phyloP scores from a whole-genome alignment of 176 grass and related monocot species.

The Triticum timopheevii region DNA sequence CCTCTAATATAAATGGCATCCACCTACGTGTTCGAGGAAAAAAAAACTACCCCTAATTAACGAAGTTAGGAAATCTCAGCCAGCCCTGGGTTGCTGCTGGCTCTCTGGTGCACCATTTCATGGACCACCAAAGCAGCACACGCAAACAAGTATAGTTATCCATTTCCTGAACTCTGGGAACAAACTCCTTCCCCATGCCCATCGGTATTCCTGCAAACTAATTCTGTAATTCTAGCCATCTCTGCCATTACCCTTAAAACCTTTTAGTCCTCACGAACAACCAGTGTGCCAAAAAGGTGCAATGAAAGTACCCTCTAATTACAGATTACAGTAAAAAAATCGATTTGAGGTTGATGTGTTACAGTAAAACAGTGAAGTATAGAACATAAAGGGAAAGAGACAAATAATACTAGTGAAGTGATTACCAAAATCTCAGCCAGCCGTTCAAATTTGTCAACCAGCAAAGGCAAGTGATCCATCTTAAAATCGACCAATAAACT shows the following conservation, averaged over 20 bases:
- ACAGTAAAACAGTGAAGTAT: not conserved
- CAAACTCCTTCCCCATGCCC: not conserved
- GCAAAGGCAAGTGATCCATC: constrained; percentile 62
- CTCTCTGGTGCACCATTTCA: not conserved
- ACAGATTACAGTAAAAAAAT: not conserved
- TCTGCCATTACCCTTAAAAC: not conserved
- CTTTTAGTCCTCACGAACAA: not conserved
- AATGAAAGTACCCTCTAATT: constrained; percentile 4
- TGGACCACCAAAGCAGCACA: not conserved
- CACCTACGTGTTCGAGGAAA: not conserved
- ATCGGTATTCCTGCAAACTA: not conserved
- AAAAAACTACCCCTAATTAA: not conserved
- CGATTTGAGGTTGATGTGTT: not conserved
- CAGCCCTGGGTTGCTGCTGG: not conserved
- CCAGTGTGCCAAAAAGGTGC: not conserved
- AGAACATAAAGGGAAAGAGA: constrained; percentile 14
- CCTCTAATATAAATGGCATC: not conserved
- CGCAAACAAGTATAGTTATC: not conserved
- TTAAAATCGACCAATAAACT: constrained; percentile 69
- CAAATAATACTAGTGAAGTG: constrained; percentile 25
- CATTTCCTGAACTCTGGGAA: not conserved
- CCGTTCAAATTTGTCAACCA: constrained; percentile 59
- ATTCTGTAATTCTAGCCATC: not conserved
- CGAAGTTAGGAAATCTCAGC: not conserved
- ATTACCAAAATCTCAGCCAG: constrained; percentile 77